phyloP scores from a whole-genome alignment of 306 rosid genomes.

The Fragaria ananassa region DNA sequence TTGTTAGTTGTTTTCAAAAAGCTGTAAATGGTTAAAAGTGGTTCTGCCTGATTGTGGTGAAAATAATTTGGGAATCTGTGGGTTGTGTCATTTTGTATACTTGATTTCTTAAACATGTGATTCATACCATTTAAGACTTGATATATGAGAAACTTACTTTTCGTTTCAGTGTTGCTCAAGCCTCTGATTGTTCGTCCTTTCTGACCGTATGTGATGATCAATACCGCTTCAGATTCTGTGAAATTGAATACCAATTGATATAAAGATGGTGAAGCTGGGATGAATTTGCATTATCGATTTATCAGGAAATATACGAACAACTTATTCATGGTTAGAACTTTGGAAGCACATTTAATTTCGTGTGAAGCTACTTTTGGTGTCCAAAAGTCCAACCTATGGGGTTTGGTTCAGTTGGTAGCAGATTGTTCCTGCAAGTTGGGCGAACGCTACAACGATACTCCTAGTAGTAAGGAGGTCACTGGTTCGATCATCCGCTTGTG shows the following conservation, averaged over 20 bases:
- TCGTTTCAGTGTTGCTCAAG: neutral
- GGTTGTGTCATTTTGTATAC: slow-evolving; percentile 8
- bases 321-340: too few relatives aligned
- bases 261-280: neutral
- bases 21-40: slow-evolving; percentile 36
- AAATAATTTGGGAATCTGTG: slow-evolving; percentile 18
- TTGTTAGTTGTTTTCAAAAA: neutral
- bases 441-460: too few relatives aligned
- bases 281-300: neutral
- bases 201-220: neutral
- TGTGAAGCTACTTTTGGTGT: neutral
- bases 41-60: slow-evolving; percentile 18
- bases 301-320: too few relatives aligned
- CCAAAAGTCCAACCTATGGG: too few relatives aligned
- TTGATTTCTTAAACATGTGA: slow-evolving; percentile 2
- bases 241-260: too few relatives aligned
- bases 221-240: neutral
- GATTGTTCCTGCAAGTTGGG: too few relatives aligned
- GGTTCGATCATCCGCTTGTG: too few relatives aligned
- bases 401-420: too few relatives aligned
- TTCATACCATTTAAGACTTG: neutral
- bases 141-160: neutral
- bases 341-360: neutral
- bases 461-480: too few relatives aligned
- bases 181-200: neutral